Conservation (phyloP, 352 stramenopile genomes). For the Elongisporangium anandrum region DNA sequence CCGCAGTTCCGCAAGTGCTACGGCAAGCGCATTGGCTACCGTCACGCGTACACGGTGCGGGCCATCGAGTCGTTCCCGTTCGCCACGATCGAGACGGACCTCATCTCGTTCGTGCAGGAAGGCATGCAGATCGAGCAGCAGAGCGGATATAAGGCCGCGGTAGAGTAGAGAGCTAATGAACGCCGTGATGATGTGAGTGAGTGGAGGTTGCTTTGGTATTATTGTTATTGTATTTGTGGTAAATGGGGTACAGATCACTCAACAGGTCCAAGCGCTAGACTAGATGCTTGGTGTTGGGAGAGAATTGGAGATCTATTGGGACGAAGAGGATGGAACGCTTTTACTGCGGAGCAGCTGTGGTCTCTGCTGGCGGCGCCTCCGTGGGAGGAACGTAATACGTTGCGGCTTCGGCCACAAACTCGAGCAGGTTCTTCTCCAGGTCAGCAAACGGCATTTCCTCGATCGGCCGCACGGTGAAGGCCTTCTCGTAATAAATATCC, state of each 20-base stretch:
- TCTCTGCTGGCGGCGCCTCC: not conserved
- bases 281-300: not conserved
- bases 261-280: not conserved
- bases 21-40: slow-evolving; percentile 63
- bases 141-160: not conserved
- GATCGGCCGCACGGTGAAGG: slow-evolving; percentile 41
- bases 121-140: slow-evolving; percentile 21
- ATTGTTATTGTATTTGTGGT: not conserved
- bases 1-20: slow-evolving; percentile 66
- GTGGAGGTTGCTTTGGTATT: too few relatives aligned
- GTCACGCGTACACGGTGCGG: slow-evolving; percentile 63
- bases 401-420: slow-evolving; percentile 32
- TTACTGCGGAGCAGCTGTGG: not conserved
- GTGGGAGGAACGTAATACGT: not conserved
- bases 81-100: slow-evolving; percentile 46
- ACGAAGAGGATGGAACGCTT: too few relatives aligned
- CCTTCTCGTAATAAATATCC: slow-evolving; percentile 63
- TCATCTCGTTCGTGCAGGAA: slow-evolving; percentile 44
- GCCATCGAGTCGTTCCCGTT: slow-evolving; percentile 63
- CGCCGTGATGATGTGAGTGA: too few relatives aligned
- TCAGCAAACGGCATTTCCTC: slow-evolving; percentile 33
- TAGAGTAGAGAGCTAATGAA: not conserved
- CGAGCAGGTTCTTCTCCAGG: slow-evolving; percentile 38
- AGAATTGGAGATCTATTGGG: not conserved
- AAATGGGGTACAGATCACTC: not conserved